Base-by-base conservation (phyloP, 306 rosid genomes). In the Erythrophleum fordii region DNA sequence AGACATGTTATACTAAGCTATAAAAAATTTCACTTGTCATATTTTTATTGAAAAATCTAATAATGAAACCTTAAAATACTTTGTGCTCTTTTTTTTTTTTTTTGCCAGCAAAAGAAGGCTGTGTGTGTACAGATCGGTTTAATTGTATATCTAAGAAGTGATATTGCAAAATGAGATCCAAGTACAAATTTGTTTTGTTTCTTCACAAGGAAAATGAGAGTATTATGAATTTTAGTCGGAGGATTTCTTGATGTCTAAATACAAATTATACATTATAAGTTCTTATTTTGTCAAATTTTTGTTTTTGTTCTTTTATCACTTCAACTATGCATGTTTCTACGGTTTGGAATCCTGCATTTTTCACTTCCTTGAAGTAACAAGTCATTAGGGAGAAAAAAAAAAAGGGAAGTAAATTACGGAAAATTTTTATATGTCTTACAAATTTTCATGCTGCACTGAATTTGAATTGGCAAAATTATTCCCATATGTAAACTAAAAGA, bases 191-290 rank as follows among this genome's bases (percentile, higher is more conserved):
- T 66, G 51, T 62, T 56, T 73, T 51, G 65, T 44, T 42, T 69
- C 79, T 75, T 73, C 59, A 75, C 55, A 48, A 60, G 66, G 51
- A 9, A 77, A 73, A 34, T 53, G 60, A 62, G 23, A 77, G 73
- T 23, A 58, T 51, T 51, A 39, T n/a, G 35, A 72, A 6, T 72
- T 59, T 60, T 16, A 69, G 6, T 12, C 6, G 8, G 7, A 45
- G 20, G 22, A 35, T 3, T 11, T 44, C 20, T 46, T 11, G 23
- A 25, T n/a, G 4, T 56, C 51, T 44, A 8, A 44, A 44, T 44
- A 44, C 48, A 8, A 44, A 46, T 46, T 46, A 3, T 39, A 5
- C 34, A 31, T 31, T 39, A 6, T 39, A 39, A 5, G 2, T 4
- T 46, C 51, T 46, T 18, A 11, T 11, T 18, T 34, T 35, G 26